phyloP scores from a whole-genome alignment of 1,284 basidiomycete species.

The Xerocomus cyaneibrunnescens region DNA sequence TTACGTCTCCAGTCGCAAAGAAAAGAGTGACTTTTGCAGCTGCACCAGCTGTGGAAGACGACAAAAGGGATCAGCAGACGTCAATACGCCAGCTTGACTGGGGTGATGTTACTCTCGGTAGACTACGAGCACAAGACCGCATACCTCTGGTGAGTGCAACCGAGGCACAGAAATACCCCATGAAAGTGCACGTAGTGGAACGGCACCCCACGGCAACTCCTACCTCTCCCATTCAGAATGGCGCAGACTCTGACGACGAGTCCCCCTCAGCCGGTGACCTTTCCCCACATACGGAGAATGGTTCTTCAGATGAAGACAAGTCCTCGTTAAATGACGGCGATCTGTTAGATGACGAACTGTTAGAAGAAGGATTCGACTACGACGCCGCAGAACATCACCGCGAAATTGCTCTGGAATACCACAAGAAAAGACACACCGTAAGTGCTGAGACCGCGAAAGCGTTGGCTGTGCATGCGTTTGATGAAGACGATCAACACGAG shows the following conservation, averaged over 20 bases:
- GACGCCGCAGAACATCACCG: constrained; percentile 66
- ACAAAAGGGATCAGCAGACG: constrained; percentile 2
- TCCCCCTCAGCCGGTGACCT: constrained; percentile 36
- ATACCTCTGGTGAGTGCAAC: constrained; percentile 41
- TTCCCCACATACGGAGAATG: constrained; percentile 24
- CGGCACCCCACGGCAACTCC: constrained; percentile 41
- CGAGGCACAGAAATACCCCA: constrained; percentile 45
- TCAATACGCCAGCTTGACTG: constrained; percentile 37
- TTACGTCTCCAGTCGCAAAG: constrained; percentile 39
- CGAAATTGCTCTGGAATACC: constrained; percentile 71
- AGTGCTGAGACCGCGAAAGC: constrained; percentile 51
- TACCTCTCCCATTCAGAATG: constrained; percentile 16
- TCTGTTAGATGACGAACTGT: constrained; percentile 29
- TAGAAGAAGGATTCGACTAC: constrained; percentile 53
- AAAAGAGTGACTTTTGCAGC: constrained; percentile 69
- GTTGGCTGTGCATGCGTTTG: constrained; percentile 48
- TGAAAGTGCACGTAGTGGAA: constrained; percentile 71
- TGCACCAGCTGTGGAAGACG: constrained; percentile 23
- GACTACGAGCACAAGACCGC: constrained; percentile 42
- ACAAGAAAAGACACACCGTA: constrained; percentile 56
- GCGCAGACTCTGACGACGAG: constrained; percentile 51
- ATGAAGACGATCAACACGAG: constrained; percentile 43
- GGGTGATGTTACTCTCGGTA: constrained; percentile 56
- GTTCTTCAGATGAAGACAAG: constrained; percentile 7
- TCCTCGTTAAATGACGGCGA: constrained; percentile 23